These are phyloP conservation scores for Triticum aestivum DNA, from an alignment of 176 grass and related monocot species.

Conservation along the genomic window IWGSC_CS_RefSeq_v2.1 NC_057806.1:601634765-601635264, in stretches of 20 bases:
- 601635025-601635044: neutral
- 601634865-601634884: slow-evolving; percentile 43
- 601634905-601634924: neutral
- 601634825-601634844: slow-evolving; percentile 18
- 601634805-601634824: neutral
- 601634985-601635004: neutral
- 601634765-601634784: slow-evolving; percentile 96
- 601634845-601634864: slow-evolving; percentile 19
- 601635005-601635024: neutral
- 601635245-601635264: neutral
- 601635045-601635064: neutral
- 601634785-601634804: slow-evolving; percentile 50
- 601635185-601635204: neutral
- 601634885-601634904: neutral
- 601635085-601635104: neutral
- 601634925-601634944: neutral
- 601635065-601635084: neutral
- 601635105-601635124: neutral
- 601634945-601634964: slow-evolving; percentile 45
- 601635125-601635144: neutral
- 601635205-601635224: neutral
- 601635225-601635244: neutral
- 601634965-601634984: slow-evolving; percentile 28
- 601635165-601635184: neutral
- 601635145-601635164: neutral